These are phyloP conservation scores for Pestalotiopsis sp. DNA, from an alignment of 2,329 filamentous ascomycete genomes.

Conservation along the genomic window DNA sequence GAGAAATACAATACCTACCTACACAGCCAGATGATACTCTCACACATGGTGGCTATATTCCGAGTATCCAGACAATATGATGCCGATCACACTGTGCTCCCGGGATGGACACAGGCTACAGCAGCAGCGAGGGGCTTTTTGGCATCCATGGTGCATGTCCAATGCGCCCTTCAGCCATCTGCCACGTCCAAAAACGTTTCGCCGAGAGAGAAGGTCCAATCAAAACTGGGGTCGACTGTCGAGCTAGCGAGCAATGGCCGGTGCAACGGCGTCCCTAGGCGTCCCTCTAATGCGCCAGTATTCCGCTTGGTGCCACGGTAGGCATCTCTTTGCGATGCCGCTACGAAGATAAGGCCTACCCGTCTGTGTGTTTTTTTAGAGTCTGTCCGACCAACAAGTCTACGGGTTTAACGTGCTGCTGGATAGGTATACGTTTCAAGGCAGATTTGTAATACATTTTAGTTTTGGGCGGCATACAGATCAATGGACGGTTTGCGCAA, in stretches of 20 bases:
- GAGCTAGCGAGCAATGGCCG: not conserved
- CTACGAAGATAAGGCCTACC: not conserved
- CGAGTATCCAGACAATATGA: no score
- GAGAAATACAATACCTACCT: no score
- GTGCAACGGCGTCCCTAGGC: not conserved
- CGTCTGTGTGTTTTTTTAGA: not conserved
- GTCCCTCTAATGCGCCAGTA: not conserved
- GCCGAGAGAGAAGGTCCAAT: constrained; percentile 10
- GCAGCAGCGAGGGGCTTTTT: not conserved
- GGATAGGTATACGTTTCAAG: not conserved
- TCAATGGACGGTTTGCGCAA: no score
- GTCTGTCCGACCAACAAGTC: not conserved
- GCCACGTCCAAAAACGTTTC: constrained; percentile 4
- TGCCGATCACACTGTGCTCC: not conserved
- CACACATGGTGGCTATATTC: no score
- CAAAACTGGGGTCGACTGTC: constrained; percentile 3
- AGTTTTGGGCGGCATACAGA: no score
- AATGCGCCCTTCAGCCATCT: constrained; percentile 3
- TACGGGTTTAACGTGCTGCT: no score
- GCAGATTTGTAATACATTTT: not conserved
- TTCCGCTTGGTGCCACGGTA: not conserved
- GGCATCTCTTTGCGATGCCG: not conserved
- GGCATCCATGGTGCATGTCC: not conserved
- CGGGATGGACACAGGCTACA: not conserved
- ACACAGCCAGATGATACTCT: no score